Conservation (phyloP, 345 rosid genomes). For the Syzygium aromaticum region DNA sequence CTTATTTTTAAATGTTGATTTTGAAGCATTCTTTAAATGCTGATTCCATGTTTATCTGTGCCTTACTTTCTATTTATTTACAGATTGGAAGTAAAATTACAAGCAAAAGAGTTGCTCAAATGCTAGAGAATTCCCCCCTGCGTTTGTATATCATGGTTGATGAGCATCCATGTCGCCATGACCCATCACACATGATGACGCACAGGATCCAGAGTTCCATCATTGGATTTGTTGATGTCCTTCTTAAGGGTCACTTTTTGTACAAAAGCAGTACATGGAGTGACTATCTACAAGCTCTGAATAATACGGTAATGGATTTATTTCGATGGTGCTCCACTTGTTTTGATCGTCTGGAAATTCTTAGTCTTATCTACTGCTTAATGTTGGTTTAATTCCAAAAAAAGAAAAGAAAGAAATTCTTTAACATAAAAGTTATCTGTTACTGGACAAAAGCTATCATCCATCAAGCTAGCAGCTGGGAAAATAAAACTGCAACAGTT, state of each 20-base stretch:
- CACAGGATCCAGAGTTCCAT: conserved; percentile 79
- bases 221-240: conserved; percentile 44
- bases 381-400: neutral
- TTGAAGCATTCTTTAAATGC: neutral
- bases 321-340: neutral
- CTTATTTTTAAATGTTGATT: neutral
- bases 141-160: conserved; percentile 72
- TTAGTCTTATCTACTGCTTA: neutral
- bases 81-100: conserved; percentile 94
- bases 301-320: conserved; percentile 40
- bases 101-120: conserved; percentile 70
- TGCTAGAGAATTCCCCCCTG: conserved; percentile 69
- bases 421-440: neutral
- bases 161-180: conserved; percentile 77
- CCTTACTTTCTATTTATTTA: conserved; percentile 4
- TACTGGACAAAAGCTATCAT: neutral
- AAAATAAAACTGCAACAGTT: neutral
- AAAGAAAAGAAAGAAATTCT: neutral
- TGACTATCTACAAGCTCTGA: conserved; percentile 38
- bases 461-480: neutral
- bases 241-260: conserved; percentile 39
- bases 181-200: conserved; percentile 86
- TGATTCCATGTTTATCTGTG: neutral
- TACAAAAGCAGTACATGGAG: conserved; percentile 32
- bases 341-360: neutral